Evolutionary conservation across 306 rosid species (phyloP), one percentile per base, ranked within the genome.

Genomic region (Dryas alaskensis): DNA sequence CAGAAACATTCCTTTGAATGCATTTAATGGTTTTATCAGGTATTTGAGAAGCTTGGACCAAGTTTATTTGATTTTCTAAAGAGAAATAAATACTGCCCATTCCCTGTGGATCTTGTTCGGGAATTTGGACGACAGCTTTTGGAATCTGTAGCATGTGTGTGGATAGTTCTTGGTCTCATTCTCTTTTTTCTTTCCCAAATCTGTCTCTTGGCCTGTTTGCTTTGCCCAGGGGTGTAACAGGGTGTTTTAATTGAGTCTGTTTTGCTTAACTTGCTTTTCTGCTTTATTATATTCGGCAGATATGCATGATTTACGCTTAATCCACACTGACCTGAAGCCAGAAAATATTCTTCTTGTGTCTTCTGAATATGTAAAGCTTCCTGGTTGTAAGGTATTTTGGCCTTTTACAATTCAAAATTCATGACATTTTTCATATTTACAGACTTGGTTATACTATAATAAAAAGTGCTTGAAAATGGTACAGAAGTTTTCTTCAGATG

Each of bases 1-100:
- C 89, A 65, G 81, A 85, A 76, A 69, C 88, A 79, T 86, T 85
- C 86, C 85, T 90, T 85, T 89, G 85, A 59, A 89, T 87, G 86
- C 85, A 82, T 93, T 86, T 76, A 88, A 91, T 93, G 93, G 86
- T 90, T 81, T 90, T 86, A 83, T 91, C 98, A 93, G 97, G 97
- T 93, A 76, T 93, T 89, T 93, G 98, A 93, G 93, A 93, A 86
- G 97, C 98, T 93, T 91, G 98, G 97, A 83, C 97, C 98, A 87
- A 93, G 98, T 75, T 93, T 91, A 87, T 93, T 91, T 93, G 98
- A 93, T 87, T 93, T 93, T 90, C 92, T 91, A 89, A 93, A 89
- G 98, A 87, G 98, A 91, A 93, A 89, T 91, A 93, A 85, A 87
- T 91, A 91, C 92, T 86, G 90, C 87, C 92, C 98, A 73, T 91